Evolutionary conservation across 192 early-diverging fungal species (phyloP).

Genomic region (Lobosporangium transversale): DNA sequence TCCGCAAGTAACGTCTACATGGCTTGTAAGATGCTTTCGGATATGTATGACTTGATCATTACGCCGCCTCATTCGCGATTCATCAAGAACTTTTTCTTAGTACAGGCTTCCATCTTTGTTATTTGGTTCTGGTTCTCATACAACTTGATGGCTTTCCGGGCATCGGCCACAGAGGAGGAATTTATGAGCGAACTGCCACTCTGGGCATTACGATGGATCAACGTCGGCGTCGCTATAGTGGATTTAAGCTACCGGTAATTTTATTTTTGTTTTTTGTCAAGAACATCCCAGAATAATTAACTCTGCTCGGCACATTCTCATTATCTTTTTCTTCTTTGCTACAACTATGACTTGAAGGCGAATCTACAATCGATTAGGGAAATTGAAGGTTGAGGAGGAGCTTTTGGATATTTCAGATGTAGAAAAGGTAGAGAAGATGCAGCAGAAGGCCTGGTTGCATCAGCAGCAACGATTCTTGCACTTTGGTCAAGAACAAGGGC

Average conservation of each 20-base stretch:
- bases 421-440: slow-evolving; percentile 45
- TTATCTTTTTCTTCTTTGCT: not conserved
- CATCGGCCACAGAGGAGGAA: slow-evolving; percentile 53
- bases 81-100: slow-evolving; percentile 56
- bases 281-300: not conserved
- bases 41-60: slow-evolving; percentile 64
- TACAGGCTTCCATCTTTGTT: slow-evolving; percentile 54
- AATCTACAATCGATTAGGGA: slow-evolving; percentile 46
- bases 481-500: slow-evolving; percentile 43
- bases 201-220: slow-evolving; percentile 66
- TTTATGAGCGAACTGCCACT: slow-evolving; percentile 65
- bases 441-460: slow-evolving; percentile 44
- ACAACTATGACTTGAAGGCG: slow-evolving; percentile 6
- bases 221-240: slow-evolving; percentile 62
- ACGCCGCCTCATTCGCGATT: slow-evolving; percentile 33
- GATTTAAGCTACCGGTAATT: slow-evolving; percentile 56
- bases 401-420: slow-evolving; percentile 51
- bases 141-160: slow-evolving; percentile 62
- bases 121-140: slow-evolving; percentile 67
- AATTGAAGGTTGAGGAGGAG: slow-evolving; percentile 46
- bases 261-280: not conserved
- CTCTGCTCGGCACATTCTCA: not conserved
- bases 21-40: slow-evolving; percentile 61
- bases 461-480: slow-evolving; percentile 44
- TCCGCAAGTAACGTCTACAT: slow-evolving; percentile 62